phyloP scores from a whole-genome alignment of 768 basidiomycete species.

The Clavaria fumosa region DNA sequence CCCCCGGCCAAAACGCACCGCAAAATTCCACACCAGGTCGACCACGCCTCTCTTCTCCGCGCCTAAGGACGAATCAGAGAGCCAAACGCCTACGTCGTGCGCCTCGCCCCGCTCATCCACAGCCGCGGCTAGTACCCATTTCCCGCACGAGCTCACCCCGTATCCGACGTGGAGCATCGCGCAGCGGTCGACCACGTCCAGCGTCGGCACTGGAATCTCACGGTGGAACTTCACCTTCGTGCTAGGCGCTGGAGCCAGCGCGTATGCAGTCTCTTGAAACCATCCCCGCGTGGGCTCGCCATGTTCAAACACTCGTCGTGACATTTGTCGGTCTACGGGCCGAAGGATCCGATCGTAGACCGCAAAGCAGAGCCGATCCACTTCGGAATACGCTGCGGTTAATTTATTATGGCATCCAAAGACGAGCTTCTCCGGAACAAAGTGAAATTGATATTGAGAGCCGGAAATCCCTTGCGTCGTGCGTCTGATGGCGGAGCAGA shows the following conservation, averaged over 20 bases:
- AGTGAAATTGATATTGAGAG: slow-evolving; percentile 49
- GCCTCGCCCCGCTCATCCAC: slow-evolving; percentile 69
- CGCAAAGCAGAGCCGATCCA: slow-evolving; percentile 40
- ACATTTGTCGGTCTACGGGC: slow-evolving; percentile 44
- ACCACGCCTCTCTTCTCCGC: slow-evolving; percentile 34
- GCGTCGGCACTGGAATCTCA: slow-evolving; percentile 22
- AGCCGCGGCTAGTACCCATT: slow-evolving; percentile 65
- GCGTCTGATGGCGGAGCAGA: slow-evolving; percentile 49
- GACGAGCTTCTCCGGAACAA: slow-evolving; percentile 54
- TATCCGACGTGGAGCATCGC: slow-evolving; percentile 71
- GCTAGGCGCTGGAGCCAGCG: slow-evolving; percentile 35
- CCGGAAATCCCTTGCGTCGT: slow-evolving; percentile 30
- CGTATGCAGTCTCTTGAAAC: slow-evolving; percentile 52
- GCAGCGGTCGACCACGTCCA: slow-evolving; percentile 29
- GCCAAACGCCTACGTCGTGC: slow-evolving; percentile 53
- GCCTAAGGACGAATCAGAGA: slow-evolving; percentile 33
- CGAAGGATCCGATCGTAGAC: slow-evolving; percentile 59
- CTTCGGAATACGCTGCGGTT: slow-evolving; percentile 23
- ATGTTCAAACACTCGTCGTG: slow-evolving; percentile 31
- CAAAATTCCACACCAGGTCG: slow-evolving; percentile 57
- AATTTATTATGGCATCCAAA: slow-evolving; percentile 32
- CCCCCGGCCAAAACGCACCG: slow-evolving; percentile 39
- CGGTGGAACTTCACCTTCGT: slow-evolving; percentile 16
- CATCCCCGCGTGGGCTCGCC: slow-evolving; percentile 27
- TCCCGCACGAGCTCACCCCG: slow-evolving; percentile 43